Conservation (phyloP, 345 rosid genomes). For the Balakata baccata region DNA sequence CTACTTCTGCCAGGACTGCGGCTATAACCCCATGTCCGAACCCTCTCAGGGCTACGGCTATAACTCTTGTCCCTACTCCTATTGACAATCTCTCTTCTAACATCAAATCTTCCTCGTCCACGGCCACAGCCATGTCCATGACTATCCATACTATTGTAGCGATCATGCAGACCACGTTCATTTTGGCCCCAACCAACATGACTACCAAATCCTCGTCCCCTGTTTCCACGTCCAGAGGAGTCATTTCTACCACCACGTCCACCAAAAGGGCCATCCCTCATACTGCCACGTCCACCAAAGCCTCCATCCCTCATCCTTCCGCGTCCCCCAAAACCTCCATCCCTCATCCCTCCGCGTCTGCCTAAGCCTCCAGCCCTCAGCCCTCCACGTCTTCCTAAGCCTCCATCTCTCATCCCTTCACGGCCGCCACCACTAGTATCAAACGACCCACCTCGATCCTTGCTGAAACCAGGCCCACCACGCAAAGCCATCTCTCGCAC, state of each 20-base stretch:
- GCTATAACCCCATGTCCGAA: slow-evolving; percentile 50
- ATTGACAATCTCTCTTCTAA: slow-evolving; percentile 54
- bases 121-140: slow-evolving; percentile 71
- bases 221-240: no score
- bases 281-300: no score
- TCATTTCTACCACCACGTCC: no score
- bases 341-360: slow-evolving; percentile 67
- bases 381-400: slow-evolving; percentile 27
- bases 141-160: slow-evolving; percentile 51
- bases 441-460: slow-evolving; percentile 69
- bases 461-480: slow-evolving; percentile 60
- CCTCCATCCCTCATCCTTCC: not conserved
- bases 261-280: no score
- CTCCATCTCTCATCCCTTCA: no score
- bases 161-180: slow-evolving; percentile 56
- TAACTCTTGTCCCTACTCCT: slow-evolving; percentile 57
- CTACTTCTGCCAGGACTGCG: slow-evolving; percentile 43
- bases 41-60: slow-evolving; percentile 74
- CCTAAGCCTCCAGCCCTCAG: slow-evolving; percentile 28
- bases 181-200: slow-evolving; percentile 50
- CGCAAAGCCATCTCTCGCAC: slow-evolving; percentile 81
- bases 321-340: slow-evolving; percentile 47
- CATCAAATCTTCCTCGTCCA: slow-evolving; percentile 71
- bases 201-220: slow-evolving; percentile 31
- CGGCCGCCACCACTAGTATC: slow-evolving; percentile 45